Conservation (phyloP, 2,329 filamentous ascomycete genomes). For the Fusarium anguioides region DNA sequence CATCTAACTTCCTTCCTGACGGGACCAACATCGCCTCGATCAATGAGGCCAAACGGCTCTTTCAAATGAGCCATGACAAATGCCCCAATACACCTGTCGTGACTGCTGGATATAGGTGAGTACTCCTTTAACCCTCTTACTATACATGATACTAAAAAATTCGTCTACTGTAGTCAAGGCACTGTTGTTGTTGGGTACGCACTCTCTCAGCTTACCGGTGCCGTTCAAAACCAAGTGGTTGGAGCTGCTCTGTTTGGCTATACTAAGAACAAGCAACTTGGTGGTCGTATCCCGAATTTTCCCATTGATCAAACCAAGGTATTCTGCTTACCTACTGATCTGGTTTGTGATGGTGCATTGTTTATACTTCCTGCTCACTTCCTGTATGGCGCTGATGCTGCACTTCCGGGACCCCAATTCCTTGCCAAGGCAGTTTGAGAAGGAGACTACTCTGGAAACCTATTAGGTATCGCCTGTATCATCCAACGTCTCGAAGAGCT, state of each 20-base stretch:
- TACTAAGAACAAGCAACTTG: constrained; percentile 11
- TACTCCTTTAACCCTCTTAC: no score
- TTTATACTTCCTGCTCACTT: constrained; percentile 2
- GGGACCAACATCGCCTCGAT: neutral
- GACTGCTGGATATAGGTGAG: constrained; percentile 8
- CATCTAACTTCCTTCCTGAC: neutral
- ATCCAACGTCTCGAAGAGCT: no score
- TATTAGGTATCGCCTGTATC: no score
- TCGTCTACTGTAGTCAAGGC: neutral
- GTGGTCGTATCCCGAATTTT: neutral
- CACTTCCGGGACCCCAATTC: neutral
- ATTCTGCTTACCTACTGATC: neutral
- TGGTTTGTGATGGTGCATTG: neutral
- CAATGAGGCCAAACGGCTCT: neutral
- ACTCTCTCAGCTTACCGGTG: neutral
- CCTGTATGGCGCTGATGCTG: neutral
- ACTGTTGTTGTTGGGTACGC: constrained; percentile 1
- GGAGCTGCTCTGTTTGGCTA: neutral
- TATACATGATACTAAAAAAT: accelerated
- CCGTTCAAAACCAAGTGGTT: constrained; percentile 7
- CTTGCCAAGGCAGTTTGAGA: neutral
- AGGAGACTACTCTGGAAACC: no score
- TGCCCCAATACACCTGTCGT: constrained; percentile 1
- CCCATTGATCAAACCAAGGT: neutral
- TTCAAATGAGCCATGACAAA: constrained; percentile 4